These are phyloP conservation scores for Annulohypoxylon moriforme DNA, from an alignment of 495 filamentous ascomycete genomes.

Conservation along the genomic window DNA sequence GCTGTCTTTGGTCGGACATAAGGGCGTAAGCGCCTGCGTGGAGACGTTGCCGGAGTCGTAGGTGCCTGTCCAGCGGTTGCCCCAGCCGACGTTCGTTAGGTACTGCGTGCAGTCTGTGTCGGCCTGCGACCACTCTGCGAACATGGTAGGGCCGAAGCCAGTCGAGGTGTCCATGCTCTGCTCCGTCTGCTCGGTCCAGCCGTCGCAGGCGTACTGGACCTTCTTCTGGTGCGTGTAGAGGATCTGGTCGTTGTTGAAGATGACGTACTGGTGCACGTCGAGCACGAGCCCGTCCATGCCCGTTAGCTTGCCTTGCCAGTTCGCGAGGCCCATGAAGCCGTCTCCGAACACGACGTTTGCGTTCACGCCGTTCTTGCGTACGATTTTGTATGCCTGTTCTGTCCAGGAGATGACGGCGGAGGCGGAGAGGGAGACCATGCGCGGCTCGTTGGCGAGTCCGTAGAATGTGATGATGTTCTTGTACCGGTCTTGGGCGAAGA, in stretches of 20 bases:
- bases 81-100: conserved; percentile 89
- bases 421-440: conserved; percentile 72
- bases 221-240: conserved; percentile 77
- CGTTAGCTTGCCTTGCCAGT: conserved; percentile 79
- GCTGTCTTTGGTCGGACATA: conserved; percentile 73
- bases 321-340: conserved; percentile 81
- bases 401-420: conserved; percentile 78
- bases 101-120: conserved; percentile 93
- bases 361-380: conserved; percentile 75
- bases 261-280: conserved; percentile 94
- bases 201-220: conserved; percentile 84
- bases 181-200: conserved; percentile 83
- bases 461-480: conserved; percentile 86
- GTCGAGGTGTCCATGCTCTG: conserved; percentile 74
- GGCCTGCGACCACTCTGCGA: conserved; percentile 97
- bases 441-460: conserved; percentile 88
- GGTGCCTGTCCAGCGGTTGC: conserved; percentile 92
- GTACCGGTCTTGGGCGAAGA: conserved; percentile 88
- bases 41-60: conserved; percentile 65
- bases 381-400: conserved; percentile 66
- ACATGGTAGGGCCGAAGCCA: conserved; percentile 96
- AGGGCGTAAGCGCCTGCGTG: conserved; percentile 66
- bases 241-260: conserved; percentile 84
- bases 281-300: conserved; percentile 71
- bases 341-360: conserved; percentile 78